Percentiles rank a stretch among this genome's conserved stretches.
These are phyloP conservation scores for Austroboletus niveus DNA, from an alignment of 1,284 basidiomycete species.

Conservation along the genomic window DNA sequence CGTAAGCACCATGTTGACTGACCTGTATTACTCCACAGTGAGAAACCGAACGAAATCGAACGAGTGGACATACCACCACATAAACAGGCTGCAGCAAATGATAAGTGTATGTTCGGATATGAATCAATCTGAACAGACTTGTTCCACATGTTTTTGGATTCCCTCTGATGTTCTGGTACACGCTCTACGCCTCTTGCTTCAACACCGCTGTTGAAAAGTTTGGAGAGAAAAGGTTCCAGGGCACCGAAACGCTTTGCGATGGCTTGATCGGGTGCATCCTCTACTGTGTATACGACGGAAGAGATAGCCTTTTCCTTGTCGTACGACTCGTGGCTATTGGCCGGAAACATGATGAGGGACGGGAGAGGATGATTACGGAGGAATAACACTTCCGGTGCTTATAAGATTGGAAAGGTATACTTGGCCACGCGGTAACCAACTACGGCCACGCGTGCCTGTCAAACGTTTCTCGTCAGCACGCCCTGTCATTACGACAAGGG, in stretches of 20 bases:
- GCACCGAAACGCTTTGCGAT: constrained; percentile 38
- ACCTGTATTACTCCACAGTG: constrained; percentile 37
- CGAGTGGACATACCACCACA: constrained; percentile 46
- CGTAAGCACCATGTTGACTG: constrained; percentile 48
- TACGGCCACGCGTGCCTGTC: no score
- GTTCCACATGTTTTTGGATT: constrained; percentile 48
- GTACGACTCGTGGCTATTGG: not conserved
- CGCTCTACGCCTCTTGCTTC: constrained; percentile 53
- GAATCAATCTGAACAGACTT: constrained; percentile 34
- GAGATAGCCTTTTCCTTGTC: constrained; percentile 23
- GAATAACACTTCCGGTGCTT: no score
- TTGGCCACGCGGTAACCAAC: no score
- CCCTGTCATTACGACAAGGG: no score
- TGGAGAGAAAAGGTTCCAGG: constrained; percentile 38
- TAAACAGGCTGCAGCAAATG: constrained; percentile 34
- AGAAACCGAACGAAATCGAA: not conserved
- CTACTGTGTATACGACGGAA: constrained; percentile 1
- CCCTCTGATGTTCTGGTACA: constrained; percentile 44
- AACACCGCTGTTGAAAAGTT: constrained; percentile 44
- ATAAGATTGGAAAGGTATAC: no score
- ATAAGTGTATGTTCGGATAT: constrained; percentile 15
- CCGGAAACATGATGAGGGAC: constrained; percentile 12
- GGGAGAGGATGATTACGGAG: not conserved
- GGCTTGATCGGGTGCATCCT: constrained; percentile 33
- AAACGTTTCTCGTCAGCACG: no score